Evolutionary conservation across 73 alveolate genomes (phyloP).

Genomic region (Durusdinium trenchii): DNA sequence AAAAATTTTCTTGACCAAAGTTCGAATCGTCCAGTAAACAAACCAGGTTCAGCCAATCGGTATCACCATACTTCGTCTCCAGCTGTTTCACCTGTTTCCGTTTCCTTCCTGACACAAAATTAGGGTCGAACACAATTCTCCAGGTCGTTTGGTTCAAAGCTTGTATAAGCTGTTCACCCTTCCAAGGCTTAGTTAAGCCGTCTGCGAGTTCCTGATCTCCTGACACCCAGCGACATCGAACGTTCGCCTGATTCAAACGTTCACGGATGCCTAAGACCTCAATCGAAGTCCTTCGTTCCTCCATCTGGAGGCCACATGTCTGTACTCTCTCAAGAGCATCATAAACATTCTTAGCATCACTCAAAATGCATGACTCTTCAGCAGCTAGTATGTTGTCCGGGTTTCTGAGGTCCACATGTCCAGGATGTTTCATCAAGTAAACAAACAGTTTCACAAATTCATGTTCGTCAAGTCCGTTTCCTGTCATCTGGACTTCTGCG

Average conservation of each 20-base stretch:
- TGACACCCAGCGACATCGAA: background rate
- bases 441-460: background rate
- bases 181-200: constrained; percentile 12
- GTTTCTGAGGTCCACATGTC: background rate
- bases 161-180: background rate
- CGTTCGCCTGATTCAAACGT: background rate
- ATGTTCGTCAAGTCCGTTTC: background rate
- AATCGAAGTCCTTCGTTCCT: background rate
- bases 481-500: constrained; percentile 23
- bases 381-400: background rate
- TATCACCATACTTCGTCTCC: background rate
- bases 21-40: background rate
- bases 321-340: background rate
- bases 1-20: background rate
- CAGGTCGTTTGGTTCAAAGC: background rate
- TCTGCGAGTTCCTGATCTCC: background rate
- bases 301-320: constrained; percentile 36
- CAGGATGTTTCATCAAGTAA: background rate
- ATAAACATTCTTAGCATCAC: background rate
- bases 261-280: constrained; percentile 17
- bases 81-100: background rate
- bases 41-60: background rate
- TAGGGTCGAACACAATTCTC: background rate
- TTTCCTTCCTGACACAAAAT: background rate
- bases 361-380: background rate